Percentiles rank a stretch among this genome's conserved stretches.
These are phyloP conservation scores for Boeremia exigua DNA, from an alignment of 2,329 filamentous ascomycete species.

Conservation along the genomic window DNA sequence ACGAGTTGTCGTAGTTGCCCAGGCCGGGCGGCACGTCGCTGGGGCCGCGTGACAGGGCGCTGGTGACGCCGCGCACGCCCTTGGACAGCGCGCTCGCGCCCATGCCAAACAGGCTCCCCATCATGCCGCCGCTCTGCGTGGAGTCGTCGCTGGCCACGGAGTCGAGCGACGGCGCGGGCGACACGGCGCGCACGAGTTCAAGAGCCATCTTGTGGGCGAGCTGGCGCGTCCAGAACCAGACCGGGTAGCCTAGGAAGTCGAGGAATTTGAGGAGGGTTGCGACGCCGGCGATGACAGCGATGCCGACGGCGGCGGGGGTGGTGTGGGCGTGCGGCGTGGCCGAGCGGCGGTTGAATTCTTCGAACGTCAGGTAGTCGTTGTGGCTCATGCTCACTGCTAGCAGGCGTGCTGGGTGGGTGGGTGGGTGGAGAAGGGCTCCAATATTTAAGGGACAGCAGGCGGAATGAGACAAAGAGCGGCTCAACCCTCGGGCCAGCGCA, in stretches of 20 bases:
- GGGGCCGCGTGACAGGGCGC: constrained; percentile 42
- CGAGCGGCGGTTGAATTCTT: constrained; percentile 25
- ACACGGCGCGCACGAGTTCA: constrained; percentile 16
- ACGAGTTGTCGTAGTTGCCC: constrained; percentile 93
- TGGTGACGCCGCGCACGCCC: constrained; percentile 42
- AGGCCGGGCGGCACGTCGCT: constrained; percentile 64
- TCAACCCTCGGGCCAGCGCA: constrained; percentile 47
- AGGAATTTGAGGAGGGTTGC: constrained; percentile 39
- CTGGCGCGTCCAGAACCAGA: constrained; percentile 60
- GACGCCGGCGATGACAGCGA: constrained; percentile 29
- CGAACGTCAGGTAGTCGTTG: constrained; percentile 24
- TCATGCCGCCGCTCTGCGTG: constrained; percentile 33
- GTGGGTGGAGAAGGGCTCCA: constrained; percentile 14
- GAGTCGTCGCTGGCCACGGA: constrained; percentile 27
- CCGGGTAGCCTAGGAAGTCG: constrained; percentile 39
- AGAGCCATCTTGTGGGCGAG: constrained; percentile 40
- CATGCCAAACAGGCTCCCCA: constrained; percentile 47
- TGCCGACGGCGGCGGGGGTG: constrained; percentile 23
- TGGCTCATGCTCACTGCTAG: constrained; percentile 27
- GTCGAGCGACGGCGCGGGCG: constrained; percentile 13
- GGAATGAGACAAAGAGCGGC: constrained; percentile 14
- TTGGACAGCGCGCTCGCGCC: constrained; percentile 46
- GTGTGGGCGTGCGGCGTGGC: constrained; percentile 19
- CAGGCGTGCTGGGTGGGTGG: neutral
- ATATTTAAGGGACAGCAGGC: constrained; percentile 19